A percentile compares a stretch with the other conserved stretches of the same genome.
Evolutionary conservation across 2,329 filamentous ascomycete species (phyloP).

Genomic region (Trichothecium roseum): DNA sequence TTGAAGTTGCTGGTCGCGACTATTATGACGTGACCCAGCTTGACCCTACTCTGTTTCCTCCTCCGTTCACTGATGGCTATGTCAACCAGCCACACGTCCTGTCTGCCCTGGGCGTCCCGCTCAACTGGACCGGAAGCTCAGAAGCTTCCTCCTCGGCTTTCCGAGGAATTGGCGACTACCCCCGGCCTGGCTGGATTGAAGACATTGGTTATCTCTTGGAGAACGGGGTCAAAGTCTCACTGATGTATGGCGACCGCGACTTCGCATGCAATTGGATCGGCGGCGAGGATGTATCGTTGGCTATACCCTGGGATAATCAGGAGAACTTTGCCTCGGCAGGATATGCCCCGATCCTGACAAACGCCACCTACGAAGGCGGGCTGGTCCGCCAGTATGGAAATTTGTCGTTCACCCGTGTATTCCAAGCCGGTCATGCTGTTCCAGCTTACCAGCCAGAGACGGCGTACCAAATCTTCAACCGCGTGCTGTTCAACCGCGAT

Average conservation of each 20-base stretch:
- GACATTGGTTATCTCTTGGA: constrained; percentile 46
- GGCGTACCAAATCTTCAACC: constrained; percentile 47
- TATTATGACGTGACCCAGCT: constrained; percentile 12
- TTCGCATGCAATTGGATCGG: constrained; percentile 61
- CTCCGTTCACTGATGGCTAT: constrained; percentile 7
- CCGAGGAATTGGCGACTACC: constrained; percentile 6
- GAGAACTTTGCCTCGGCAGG: constrained; percentile 39
- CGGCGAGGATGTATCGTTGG: constrained; percentile 43
- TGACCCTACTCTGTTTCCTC: constrained; percentile 9
- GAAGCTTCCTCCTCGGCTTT: constrained; percentile 6
- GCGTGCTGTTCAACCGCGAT: constrained; percentile 27
- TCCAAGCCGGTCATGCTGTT: constrained; percentile 47
- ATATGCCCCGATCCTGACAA: constrained; percentile 51
- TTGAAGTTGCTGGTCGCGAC: constrained; percentile 7
- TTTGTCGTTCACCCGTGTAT: constrained; percentile 47
- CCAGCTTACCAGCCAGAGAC: constrained; percentile 49
- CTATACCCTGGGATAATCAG: constrained; percentile 29
- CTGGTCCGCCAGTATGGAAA: constrained; percentile 59
- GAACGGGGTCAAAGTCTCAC: constrained; percentile 51
- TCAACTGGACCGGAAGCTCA: constrained; percentile 7
- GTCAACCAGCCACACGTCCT: constrained; percentile 8
- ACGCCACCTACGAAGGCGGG: constrained; percentile 48
- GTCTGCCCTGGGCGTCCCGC: constrained; percentile 4
- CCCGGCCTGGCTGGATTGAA: constrained; percentile 11
- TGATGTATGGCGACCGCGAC: constrained; percentile 57